These are phyloP conservation scores for Solanum hybrid DNA, from an alignment of 305 asterid species.

Conservation along the genomic window DNA sequence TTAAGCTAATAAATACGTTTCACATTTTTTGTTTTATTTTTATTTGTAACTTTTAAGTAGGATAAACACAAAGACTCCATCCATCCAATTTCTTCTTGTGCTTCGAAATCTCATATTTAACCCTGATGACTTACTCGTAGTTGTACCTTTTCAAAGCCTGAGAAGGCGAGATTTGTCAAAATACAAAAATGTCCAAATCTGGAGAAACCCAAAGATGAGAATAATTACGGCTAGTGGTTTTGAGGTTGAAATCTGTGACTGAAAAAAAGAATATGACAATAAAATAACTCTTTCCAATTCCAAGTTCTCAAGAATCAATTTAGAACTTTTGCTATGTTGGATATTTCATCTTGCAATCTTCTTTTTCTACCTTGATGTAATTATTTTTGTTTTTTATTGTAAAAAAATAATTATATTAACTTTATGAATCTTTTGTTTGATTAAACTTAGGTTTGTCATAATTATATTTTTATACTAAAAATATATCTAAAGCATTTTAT, in stretches of 20 bases:
- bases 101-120: conserved; percentile 1
- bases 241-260: conserved; percentile 5
- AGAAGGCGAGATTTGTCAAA: conserved; percentile 2
- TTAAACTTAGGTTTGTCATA: neutral
- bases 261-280: neutral
- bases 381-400: neutral
- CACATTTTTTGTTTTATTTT: neutral
- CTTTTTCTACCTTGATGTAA: neutral
- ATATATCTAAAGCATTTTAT: neutral
- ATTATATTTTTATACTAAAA: neutral
- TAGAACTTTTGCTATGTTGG: neutral
- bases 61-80: neutral
- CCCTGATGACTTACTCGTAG: neutral
- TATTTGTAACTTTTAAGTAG: neutral
- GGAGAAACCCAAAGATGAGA: conserved; percentile 6
- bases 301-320: neutral
- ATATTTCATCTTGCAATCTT: neutral
- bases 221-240: conserved; percentile 6
- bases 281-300: neutral
- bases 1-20: neutral
- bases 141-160: neutral
- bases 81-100: neutral
- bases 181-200: neutral
- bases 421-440: neutral
- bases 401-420: neutral